Base-by-base conservation (phyloP, 2,329 filamentous ascomycete species). In the Meredithiella fracta region DNA sequence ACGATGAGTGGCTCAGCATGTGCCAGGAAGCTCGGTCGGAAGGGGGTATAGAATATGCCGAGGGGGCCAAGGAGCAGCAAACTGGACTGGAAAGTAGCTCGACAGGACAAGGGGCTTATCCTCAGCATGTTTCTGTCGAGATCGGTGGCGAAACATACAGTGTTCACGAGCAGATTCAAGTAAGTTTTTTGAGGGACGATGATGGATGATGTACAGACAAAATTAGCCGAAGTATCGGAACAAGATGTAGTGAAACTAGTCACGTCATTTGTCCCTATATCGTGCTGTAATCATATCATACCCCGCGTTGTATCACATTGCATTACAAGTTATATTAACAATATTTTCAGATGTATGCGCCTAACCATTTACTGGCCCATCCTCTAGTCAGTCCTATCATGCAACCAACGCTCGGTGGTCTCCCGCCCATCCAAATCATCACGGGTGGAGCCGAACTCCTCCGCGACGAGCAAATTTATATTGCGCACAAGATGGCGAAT, bases 401-500 rank as follows among this genome's bases (percentile, higher is more conserved):
- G 64, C 89, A 96, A 62, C 83, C 91, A 1, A 90, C 87, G 0
- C 75, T 98, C 0, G 92, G 92, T 44, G 92, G 92, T 0, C 74
- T 98, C 2, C 90, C 90, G 0, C 92, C 92, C 0, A 70, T 97
- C 26, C 74, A 95, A 4, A 84, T 98, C 47, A 80, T 95, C 65
- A 83, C 84, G 1, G 92, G 91, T 3, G 90, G 91, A 3, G 90
- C 86, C 1, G 92, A 98, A 66, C 76, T 94, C 52, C 74, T 98
- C 17, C 80, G 88, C 11, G 92, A 98, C 63, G 92, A 98, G 68
- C 92, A 97, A 65, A 86, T 97, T 54, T 96, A 94, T 61, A 65
- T 97, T 14, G 92, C 91, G 0, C 92, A 98, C 68, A 97, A 97
- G 68, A 90, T 87, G 44, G 90, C 92, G 11, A 81, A 94, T 61